Evolutionary conservation across 768 basidiomycete genomes (phyloP).

Genomic region (Phylloporus sp.): DNA sequence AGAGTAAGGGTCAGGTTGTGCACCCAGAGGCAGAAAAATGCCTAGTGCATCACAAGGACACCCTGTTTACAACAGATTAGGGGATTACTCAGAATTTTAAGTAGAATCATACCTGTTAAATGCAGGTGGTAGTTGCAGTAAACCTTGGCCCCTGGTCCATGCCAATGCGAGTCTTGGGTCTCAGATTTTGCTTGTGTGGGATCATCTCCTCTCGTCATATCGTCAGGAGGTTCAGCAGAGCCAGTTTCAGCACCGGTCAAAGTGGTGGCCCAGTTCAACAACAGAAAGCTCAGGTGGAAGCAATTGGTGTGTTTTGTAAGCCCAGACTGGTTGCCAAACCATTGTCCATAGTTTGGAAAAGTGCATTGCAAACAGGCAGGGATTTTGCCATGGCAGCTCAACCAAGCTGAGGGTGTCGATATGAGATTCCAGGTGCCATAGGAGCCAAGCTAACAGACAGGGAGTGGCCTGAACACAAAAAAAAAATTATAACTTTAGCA

Average conservation of each 20-base stretch:
- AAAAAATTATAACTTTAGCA: neutral
- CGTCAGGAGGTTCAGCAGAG: neutral
- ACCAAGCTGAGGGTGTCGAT: neutral
- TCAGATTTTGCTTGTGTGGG: neutral
- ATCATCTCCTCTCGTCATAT: neutral
- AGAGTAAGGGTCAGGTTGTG: neutral
- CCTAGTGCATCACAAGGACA: neutral
- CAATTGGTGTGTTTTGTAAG: neutral
- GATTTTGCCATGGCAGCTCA: neutral
- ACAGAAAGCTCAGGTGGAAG: neutral
- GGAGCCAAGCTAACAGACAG: too few relatives aligned
- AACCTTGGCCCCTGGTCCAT: neutral
- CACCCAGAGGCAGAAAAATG: conserved; percentile 8
- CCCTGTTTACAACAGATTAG: neutral
- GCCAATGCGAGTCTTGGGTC: neutral
- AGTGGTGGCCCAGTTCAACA: neutral
- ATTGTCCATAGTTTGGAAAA: neutral
- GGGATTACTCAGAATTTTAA: neutral
- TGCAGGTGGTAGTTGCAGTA: conserved; percentile 8
- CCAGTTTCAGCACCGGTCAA: neutral
- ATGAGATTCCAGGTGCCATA: neutral
- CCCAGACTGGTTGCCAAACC: neutral
- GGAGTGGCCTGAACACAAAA: too few relatives aligned
- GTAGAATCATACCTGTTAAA: neutral
- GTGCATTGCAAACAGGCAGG: neutral